Evolutionary conservation across 1,139 yeast species (phyloP).

Genomic region (Nakaseomyces sp.): DNA sequence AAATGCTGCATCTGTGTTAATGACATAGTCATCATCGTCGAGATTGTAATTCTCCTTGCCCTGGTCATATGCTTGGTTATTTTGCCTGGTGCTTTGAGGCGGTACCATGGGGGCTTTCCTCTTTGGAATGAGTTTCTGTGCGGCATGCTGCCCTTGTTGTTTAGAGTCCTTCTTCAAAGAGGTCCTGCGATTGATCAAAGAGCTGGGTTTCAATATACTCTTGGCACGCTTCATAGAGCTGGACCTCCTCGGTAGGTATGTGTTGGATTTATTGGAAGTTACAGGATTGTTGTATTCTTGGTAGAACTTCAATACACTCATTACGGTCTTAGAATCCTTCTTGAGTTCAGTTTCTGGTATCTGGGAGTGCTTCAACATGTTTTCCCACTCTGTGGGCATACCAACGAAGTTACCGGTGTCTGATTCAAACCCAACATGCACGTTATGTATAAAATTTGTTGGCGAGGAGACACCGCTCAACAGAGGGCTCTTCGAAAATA

Average conservation of each 20-base stretch:
- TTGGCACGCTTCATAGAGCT: background rate
- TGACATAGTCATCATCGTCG: constrained; percentile 7
- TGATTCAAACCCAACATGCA: constrained; percentile 55
- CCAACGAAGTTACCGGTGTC: constrained; percentile 69
- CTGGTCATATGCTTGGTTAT: background rate
- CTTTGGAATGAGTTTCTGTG: background rate
- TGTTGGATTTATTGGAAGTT: background rate
- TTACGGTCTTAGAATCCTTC: constrained; percentile 74
- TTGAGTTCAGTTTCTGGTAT: constrained; percentile 79
- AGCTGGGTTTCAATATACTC: constrained; percentile 3
- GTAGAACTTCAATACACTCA: constrained; percentile 88
- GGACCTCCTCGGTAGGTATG: background rate
- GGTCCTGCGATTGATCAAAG: background rate
- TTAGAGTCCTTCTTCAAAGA: background rate
- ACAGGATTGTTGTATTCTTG: constrained; percentile 31
- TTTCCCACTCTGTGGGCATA: constrained; percentile 74
- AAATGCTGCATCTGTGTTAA: constrained; percentile 7
- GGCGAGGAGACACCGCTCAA: constrained; percentile 74
- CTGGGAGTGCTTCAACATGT: constrained; percentile 62
- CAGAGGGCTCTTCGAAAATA: constrained; percentile 77
- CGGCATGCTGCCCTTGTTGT: background rate
- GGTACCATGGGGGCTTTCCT: background rate
- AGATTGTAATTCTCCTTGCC: background rate
- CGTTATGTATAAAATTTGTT: constrained; percentile 69
- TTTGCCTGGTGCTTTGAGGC: background rate